Evolutionary conservation across 805 yeast species (phyloP), one percentile per base, ranked within the genome.

Genomic region (Naumovozyma castellii): DNA sequence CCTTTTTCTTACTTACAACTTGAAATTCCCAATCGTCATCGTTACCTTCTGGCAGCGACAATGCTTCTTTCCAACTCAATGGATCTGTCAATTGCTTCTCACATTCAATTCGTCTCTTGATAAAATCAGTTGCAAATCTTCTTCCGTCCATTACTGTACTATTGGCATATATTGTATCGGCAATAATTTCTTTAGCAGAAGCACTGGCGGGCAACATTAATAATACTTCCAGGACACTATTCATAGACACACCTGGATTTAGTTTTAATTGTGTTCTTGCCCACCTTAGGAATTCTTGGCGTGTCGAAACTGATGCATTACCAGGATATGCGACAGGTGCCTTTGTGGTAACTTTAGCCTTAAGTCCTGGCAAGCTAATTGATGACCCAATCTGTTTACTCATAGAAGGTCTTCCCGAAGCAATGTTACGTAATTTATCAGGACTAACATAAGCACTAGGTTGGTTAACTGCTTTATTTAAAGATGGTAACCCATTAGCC

Each of bases 121-220:
- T 69, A 59, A 92, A 92, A 55, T 92, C 98, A 41, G 73, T 75
- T 0, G 98, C 95, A 67, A 88, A 90, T 48, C 95, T 72, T 57
- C 95, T 78, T 17, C 97, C 97, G 59, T 92, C 96, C 83, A 90
- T 79, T 1, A 88, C 80, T 3, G 88, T 74, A 32, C 94, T 82
- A 43, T 86, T 83, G 18, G 92, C 78, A 65, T 86, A 87, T 43
- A 90, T 78, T 10, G 96, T 85, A 55, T 90, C 98, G 2, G 95
- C 81, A 56, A 90, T 87, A 57, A 90, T 84, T 58, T 80, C 95
- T 36, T 72, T 69, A 0, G 94, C 76, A 49, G 85, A 95, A 4
- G 70, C 50, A 31, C 78, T 75, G 13, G 73, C 64, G 28, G 97
- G 96, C 45, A 90, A 72, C 44, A 86, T 79, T 46, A 88, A 66